Evolutionary conservation across 805 yeast species (phyloP).

Genomic region (Ogataea methylovora): DNA sequence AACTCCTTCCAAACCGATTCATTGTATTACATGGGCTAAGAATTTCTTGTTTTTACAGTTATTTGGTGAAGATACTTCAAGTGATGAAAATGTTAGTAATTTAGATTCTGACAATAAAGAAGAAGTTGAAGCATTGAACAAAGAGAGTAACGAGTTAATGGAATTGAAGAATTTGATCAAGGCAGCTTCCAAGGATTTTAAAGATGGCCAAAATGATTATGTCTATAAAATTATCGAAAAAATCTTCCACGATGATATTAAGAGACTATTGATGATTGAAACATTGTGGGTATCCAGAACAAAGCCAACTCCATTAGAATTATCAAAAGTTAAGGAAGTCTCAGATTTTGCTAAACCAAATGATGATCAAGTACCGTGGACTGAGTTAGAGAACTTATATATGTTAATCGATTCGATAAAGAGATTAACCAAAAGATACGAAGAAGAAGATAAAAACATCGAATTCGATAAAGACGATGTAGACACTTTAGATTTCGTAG

Average conservation of each 20-base stretch:
- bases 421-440: slow-evolving; percentile 42
- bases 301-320: slow-evolving; percentile 59
- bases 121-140: slow-evolving; percentile 55
- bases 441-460: slow-evolving; percentile 28
- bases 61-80: slow-evolving; percentile 45
- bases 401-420: slow-evolving; percentile 46
- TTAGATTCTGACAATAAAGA: slow-evolving; percentile 58
- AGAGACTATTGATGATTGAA: slow-evolving; percentile 61
- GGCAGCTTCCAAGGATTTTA: slow-evolving; percentile 6
- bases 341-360: slow-evolving; percentile 1
- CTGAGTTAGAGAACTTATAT: slow-evolving; percentile 51
- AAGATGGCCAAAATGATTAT: slow-evolving; percentile 20
- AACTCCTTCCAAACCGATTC: slow-evolving; percentile 94
- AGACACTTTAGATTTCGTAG: slow-evolving; percentile 84
- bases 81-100: slow-evolving; percentile 19
- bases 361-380: slow-evolving; percentile 48
- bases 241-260: slow-evolving; percentile 69
- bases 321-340: slow-evolving; percentile 3
- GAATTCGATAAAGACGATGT: slow-evolving; percentile 93
- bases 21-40: slow-evolving; percentile 97
- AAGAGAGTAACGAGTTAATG: slow-evolving; percentile 60
- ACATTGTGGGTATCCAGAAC: slow-evolving; percentile 70
- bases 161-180: slow-evolving; percentile 35
- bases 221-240: slow-evolving; percentile 43
- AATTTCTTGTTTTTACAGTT: slow-evolving; percentile 78